Percentiles rank a stretch among this genome's conserved stretches.
These are phyloP conservation scores for Pyrrhoderma lamaoense DNA, from an alignment of 1,284 basidiomycete species.

Conservation along the genomic window DNA sequence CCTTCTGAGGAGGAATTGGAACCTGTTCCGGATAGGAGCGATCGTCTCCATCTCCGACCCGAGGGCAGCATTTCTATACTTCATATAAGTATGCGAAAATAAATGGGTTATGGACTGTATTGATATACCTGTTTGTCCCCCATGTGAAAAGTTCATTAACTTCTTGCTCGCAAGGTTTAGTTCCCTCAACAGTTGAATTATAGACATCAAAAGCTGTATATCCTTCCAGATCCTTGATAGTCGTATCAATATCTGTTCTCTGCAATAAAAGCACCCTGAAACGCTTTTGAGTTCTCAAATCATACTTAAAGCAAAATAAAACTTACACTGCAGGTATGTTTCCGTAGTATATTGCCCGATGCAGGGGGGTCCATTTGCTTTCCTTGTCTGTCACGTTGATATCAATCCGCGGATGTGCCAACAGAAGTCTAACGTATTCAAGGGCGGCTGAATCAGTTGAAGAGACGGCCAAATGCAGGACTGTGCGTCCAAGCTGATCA, in stretches of 20 bases:
- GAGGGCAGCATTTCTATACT: conserved; percentile 68
- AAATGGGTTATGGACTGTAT: not conserved
- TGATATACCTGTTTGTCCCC: conserved; percentile 76
- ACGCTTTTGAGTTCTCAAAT: not conserved
- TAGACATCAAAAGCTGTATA: conserved; percentile 93
- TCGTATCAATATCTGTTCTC: conserved; percentile 66
- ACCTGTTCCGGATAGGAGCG: conserved; percentile 78
- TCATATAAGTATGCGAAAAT: conserved; percentile 1
- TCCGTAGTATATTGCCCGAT: conserved; percentile 84
- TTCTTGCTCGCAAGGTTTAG: conserved; percentile 43
- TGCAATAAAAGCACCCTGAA: conserved; percentile 58
- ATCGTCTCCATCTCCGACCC: conserved; percentile 82
- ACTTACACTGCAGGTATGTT: conserved; percentile 73
- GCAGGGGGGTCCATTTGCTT: conserved; percentile 88
- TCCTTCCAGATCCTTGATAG: conserved; percentile 83
- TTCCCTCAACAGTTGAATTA: conserved; percentile 79
- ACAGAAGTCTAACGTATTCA: conserved; percentile 77
- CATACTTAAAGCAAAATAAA: conserved; percentile 1
- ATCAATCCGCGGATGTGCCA: conserved; percentile 72
- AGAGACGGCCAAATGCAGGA: conserved; percentile 78
- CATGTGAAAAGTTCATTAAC: conserved; percentile 77
- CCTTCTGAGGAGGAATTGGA: conserved; percentile 31
- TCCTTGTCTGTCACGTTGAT: conserved; percentile 82
- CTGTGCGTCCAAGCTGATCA: conserved; percentile 69
- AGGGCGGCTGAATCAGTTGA: conserved; percentile 52